phyloP scores from a whole-genome alignment of 176 grass and related monocot genomes.

The Poa annua region DNA sequence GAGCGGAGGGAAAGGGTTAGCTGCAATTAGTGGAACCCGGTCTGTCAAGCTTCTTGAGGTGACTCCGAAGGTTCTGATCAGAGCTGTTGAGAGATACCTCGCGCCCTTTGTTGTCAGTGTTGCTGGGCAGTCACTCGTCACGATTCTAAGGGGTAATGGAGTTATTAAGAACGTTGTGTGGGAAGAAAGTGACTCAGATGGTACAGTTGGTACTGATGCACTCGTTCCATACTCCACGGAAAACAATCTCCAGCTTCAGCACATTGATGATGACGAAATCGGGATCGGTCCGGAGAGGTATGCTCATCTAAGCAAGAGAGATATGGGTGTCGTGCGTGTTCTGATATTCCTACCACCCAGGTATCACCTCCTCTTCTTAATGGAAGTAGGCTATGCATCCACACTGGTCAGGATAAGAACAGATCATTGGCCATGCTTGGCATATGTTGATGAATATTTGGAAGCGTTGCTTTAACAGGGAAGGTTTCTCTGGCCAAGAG shows the following conservation, averaged over 20 bases:
- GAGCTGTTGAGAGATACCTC: conserved; percentile 75
- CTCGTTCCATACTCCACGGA: conserved; percentile 72
- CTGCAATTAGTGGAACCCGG: conserved; percentile 68
- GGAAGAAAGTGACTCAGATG: conserved; percentile 64
- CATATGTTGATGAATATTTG: conserved; percentile 95
- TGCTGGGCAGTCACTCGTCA: conserved; percentile 62
- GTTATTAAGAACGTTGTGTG: conserved; percentile 73
- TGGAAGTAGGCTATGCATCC: conserved; percentile 79
- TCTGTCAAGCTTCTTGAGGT: conserved; percentile 97
- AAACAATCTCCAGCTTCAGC: conserved; percentile 53
- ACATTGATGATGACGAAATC: conserved; percentile 49
- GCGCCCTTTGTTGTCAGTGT: conserved; percentile 76
- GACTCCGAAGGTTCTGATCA: conserved; percentile 67
- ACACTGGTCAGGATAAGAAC: conserved; percentile 91
- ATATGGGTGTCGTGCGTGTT: conserved; percentile 65
- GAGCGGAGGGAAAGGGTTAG: conserved; percentile 71
- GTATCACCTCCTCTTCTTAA: conserved; percentile 94
- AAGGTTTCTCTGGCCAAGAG: conserved; percentile 33
- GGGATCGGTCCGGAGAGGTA: conserved; percentile 33
- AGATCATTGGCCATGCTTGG: conserved; percentile 97
- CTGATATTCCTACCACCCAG: conserved; percentile 91
- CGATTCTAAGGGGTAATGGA: conserved; percentile 62
- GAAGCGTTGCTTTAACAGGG: conserved; percentile 74
- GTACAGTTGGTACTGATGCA: conserved; percentile 54
- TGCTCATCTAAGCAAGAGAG: conserved; percentile 55